Percentiles rank a stretch among this genome's conserved stretches.
Conservation (phyloP, 441 rosid species). For the Jatropha podagrica region DNA sequence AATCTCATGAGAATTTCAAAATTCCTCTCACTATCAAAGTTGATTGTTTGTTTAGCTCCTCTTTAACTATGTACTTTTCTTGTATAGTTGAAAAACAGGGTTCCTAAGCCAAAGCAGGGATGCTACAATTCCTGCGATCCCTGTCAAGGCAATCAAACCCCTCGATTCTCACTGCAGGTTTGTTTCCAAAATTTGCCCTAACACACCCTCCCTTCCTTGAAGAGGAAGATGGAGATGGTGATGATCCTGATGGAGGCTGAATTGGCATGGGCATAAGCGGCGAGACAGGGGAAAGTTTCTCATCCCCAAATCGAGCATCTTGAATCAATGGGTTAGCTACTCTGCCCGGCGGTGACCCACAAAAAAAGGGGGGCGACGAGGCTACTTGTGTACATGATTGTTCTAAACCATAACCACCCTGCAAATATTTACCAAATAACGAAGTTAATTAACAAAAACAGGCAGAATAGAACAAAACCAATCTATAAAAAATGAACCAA, state of each 20-base stretch:
- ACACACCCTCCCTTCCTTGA: slow-evolving; percentile 62
- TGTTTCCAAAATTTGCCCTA: slow-evolving; percentile 70
- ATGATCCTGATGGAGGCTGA: slow-evolving; percentile 25
- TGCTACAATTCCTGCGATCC: slow-evolving; percentile 65
- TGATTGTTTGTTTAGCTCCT: slow-evolving; percentile 19
- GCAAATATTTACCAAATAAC: slow-evolving; percentile 8
- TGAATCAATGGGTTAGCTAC: slow-evolving; percentile 95
- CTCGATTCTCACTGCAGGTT: slow-evolving; percentile 78
- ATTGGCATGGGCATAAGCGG: slow-evolving; percentile 38
- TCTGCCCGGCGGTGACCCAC: slow-evolving; percentile 98
- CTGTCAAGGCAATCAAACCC: slow-evolving; percentile 92
- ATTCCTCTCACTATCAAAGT: slow-evolving; percentile 27
- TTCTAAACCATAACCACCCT: slow-evolving; percentile 60
- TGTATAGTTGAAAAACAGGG: slow-evolving; percentile 17
- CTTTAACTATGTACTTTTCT: slow-evolving; percentile 27
- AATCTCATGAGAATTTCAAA: slow-evolving; percentile 34
- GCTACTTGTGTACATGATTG: slow-evolving; percentile 49
- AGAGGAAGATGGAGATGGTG: slow-evolving; percentile 34
- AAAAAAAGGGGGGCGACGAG: slow-evolving; percentile 70
- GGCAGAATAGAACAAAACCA: not conserved
- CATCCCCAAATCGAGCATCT: slow-evolving; percentile 70
- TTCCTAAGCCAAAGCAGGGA: slow-evolving; percentile 67
- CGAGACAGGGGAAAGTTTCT: slow-evolving; percentile 43
- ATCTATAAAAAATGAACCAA: too few relatives aligned
- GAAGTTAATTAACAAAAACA: not conserved